Conservation (phyloP, 179 eudicot species). For the Silene coronaria region DNA sequence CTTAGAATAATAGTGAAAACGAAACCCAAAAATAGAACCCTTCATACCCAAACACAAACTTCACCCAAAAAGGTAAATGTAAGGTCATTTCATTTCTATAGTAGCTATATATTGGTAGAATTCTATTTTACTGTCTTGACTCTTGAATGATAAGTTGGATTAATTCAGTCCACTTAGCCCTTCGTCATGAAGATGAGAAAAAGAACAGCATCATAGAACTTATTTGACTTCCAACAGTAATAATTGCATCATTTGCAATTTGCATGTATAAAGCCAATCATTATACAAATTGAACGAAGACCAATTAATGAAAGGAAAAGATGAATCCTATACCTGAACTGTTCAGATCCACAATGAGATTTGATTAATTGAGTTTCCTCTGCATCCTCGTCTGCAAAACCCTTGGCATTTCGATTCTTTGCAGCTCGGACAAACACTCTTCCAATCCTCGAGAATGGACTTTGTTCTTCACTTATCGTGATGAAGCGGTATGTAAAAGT, state of each 20-base stretch:
- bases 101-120: no score
- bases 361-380: not conserved
- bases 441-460: conserved; percentile 51
- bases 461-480: conserved; percentile 27
- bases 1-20: no score
- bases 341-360: conserved; percentile 23
- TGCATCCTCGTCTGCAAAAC: conserved; percentile 14
- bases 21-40: no score
- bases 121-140: no score
- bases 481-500: conserved; percentile 46
- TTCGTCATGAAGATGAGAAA: no score
- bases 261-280: not conserved
- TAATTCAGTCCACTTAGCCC: no score
- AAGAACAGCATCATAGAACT: not conserved
- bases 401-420: conserved; percentile 34
- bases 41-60: no score
- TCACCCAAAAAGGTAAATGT: no score
- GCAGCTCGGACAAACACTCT: conserved; percentile 48
- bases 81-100: no score
- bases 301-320: not conserved
- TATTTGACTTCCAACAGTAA: not conserved
- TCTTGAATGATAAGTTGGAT: no score
- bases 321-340: conserved; percentile 38
- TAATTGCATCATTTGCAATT: no score
- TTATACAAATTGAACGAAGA: not conserved